Evolutionary conservation across 768 basidiomycete species (phyloP), one percentile per base, ranked within the genome.

Genomic region (Megacollybia marginata): DNA sequence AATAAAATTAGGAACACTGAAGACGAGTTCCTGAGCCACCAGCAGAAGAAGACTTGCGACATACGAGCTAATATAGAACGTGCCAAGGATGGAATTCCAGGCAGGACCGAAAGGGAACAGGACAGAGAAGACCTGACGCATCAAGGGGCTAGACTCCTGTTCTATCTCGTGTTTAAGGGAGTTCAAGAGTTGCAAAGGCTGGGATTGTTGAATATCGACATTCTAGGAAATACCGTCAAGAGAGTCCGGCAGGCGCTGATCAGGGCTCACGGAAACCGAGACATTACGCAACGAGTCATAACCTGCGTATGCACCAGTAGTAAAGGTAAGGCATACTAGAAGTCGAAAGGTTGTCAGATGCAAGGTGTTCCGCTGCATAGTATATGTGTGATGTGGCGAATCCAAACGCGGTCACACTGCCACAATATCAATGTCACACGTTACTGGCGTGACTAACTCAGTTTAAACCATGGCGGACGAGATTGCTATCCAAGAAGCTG

Each of bases 1-100:
- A 54, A 96, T 92, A 58, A 96, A 89, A 69, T 96, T 96, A 45
- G 92, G 92, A 50, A 94, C 80, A 34, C 91, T 53, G 23, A 52
- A 40, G 38, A 40, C 12, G 33, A 8, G 32, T 46, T 46, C 40
- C 46, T 46, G 46, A 48, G 40, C 36, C 43, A 43, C 48, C 45
- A n/a, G 44, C 38, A 15, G 46, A 40, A 23, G 33, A 49, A 42
- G 45, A 78, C 89, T 61, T 28, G 23, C 4, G 23, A 28, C 23
- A 28, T 64, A 93, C 92, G 91, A 94, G 75, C 89, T 92, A 68
- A 94, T 94, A 72, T 94, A 94, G 74, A 94, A 92, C 16, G 92
- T 94, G 54, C 88, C 92, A 28, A 94, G 74, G 49, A 96, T 74
- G 35, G 88, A 85, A 65, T 92, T 93, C 83, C 84, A 89, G 7